Evolutionary conservation across 495 filamentous ascomycete species (phyloP), one percentile per base, ranked within the genome.

Genomic region (Penicillium chermesinum): DNA sequence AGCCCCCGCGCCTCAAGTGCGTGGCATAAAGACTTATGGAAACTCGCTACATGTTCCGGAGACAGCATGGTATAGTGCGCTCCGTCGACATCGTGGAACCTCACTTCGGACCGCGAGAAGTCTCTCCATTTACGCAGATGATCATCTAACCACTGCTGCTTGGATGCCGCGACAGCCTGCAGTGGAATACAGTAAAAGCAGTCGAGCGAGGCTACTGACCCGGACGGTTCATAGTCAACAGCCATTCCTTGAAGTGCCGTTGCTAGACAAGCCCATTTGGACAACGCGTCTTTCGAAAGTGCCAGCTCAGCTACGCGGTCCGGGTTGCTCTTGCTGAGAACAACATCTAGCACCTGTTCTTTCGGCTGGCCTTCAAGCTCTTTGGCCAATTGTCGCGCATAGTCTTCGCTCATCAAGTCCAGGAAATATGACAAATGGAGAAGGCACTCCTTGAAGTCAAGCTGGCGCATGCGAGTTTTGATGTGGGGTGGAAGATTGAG

Each of bases 401-500:
- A 51, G 0, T 48, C 54, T 38, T 78, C 73, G 8, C 52, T 57
- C 20, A 75, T 69, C 2, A 82, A 53, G 8, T 55, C 67, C 4
- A 77, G 42, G 55, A 83, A 82, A 44, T 74, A 66, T 13, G 58
- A 50, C 3, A 84, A 56, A 48, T 78, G 68, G 1, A 79, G 38
- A 3, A 81, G 48, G 41, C 66, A 66, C 22, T 57, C 62, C 8
- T 60, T 66, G 66, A 67, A 84, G 32, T 66, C 58, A 7, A 78
- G 68, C 40, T 70, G 48, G 7, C 72, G 69, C 67, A 81, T 79
- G 13, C 75, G 69, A 1, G 35, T 25, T 49, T 77, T 77, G 64
- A 78, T 78, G 49, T 78, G 72, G 0, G 78, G 80, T 5, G 78
- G 76, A 1, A 66, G 55, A 32, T 71, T 66, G 50, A 64, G 63